Evolutionary conservation across 129 eudicot genomes (phyloP).

Genomic region (Artemisia argyi): DNA sequence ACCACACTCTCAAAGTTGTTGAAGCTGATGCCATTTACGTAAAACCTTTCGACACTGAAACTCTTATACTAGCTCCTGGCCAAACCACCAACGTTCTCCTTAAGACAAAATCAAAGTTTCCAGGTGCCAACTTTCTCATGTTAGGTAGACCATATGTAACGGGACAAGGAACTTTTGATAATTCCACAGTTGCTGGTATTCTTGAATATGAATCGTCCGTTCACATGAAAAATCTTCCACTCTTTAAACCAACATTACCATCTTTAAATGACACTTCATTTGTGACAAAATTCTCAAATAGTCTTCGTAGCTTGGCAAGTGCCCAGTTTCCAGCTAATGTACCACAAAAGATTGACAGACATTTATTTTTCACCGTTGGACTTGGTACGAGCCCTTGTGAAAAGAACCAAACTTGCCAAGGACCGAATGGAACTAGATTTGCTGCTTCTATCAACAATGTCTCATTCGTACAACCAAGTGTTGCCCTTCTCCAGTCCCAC

Average conservation of each 20-base stretch:
- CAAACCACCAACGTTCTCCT: conserved; percentile 63
- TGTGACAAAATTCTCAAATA: conserved; percentile 20
- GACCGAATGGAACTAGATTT: conserved; percentile 30
- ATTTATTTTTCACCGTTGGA: conserved; percentile 37
- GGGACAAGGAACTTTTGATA: conserved; percentile 25
- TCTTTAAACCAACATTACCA: conserved; percentile 30
- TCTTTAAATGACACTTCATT: conserved; percentile 24
- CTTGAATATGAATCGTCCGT: conserved; percentile 18
- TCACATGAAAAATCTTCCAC: conserved; percentile 3
- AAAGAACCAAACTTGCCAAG: conserved; percentile 29
- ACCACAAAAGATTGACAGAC: conserved; percentile 29
- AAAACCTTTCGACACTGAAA: conserved; percentile 41
- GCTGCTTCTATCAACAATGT: conserved; percentile 33
- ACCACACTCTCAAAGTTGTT: conserved; percentile 32
- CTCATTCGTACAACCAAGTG: conserved; percentile 31
- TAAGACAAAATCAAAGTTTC: conserved; percentile 36
- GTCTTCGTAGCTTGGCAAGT: conserved; percentile 29
- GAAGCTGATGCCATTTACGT: conserved; percentile 38
- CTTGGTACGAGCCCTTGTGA: conserved; percentile 29
- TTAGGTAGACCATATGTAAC: conserved; percentile 19
- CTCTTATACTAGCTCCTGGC: conserved; percentile 51
- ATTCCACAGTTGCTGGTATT: conserved; percentile 28
- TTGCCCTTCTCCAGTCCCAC: conserved; percentile 34
- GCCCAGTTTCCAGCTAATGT: conserved; percentile 21
- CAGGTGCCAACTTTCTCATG: conserved; percentile 34